A percentile compares a stretch with the other conserved stretches of the same genome.
Conservation (phyloP, 1,284 basidiomycete species). For the Trametes versicolor region DNA sequence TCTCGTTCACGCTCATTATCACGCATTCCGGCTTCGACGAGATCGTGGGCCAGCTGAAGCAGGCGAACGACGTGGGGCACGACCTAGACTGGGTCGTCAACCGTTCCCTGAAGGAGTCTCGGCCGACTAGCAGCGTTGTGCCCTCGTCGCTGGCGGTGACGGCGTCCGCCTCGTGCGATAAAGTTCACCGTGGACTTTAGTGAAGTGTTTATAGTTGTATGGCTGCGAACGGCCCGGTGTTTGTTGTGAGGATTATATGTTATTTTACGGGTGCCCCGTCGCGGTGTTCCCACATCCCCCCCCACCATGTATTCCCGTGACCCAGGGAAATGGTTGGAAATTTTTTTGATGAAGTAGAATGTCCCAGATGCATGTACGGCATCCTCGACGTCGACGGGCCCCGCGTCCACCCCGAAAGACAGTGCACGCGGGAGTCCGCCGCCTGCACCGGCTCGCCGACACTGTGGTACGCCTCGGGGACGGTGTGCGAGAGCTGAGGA, state of each 20-base stretch:
- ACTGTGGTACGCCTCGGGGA: conserved; percentile 34
- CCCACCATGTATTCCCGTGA: conserved; percentile 22
- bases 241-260: too few relatives aligned
- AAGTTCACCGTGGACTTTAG: too few relatives aligned
- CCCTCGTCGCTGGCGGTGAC: neutral
- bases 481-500: conserved; percentile 11
- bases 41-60: neutral
- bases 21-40: conserved; percentile 2
- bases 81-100: neutral
- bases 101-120: neutral
- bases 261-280: too few relatives aligned
- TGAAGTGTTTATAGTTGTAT: too few relatives aligned
- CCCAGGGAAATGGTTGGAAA: conserved; percentile 42
- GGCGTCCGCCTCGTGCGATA: too few relatives aligned
- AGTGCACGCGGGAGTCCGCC: conserved; percentile 31
- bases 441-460: neutral
- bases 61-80: neutral
- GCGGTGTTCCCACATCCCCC: too few relatives aligned
- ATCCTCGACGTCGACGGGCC: conserved; percentile 62
- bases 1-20: conserved; percentile 18
- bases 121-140: too few relatives aligned
- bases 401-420: conserved; percentile 50
- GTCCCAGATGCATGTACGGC: conserved; percentile 57
- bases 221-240: too few relatives aligned
- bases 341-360: conserved; percentile 45